Percentiles rank a stretch among this genome's conserved stretches.
Conservation (phyloP, 192 early-diverging fungal species). For the Chytriomyces hyalinus region DNA sequence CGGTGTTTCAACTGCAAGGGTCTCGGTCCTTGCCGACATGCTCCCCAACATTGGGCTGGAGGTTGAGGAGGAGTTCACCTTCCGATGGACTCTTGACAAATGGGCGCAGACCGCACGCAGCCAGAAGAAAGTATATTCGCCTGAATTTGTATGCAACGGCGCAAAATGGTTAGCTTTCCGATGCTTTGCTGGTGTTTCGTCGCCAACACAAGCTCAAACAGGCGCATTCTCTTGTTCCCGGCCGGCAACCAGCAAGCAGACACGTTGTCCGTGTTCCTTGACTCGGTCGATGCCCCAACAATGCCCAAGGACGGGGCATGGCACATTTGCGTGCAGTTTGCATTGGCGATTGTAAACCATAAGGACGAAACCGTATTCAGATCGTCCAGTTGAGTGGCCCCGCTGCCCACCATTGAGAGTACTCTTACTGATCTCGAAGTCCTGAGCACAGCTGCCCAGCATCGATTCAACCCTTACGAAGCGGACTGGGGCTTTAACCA, state of each 20-base stretch:
- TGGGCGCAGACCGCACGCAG: constrained; percentile 24
- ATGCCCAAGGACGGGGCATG: constrained; percentile 59
- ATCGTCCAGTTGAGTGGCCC: constrained; percentile 47
- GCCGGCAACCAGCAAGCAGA: constrained; percentile 79
- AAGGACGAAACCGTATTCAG: constrained; percentile 68
- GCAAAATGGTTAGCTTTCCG: constrained; percentile 46
- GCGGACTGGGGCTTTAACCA: constrained; percentile 96
- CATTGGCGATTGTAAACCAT: constrained; percentile 76
- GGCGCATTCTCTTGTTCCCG: constrained; percentile 91
- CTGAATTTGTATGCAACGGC: constrained; percentile 49
- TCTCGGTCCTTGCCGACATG: constrained; percentile 28
- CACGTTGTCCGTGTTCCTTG: constrained; percentile 85
- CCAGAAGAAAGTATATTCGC: constrained; percentile 42
- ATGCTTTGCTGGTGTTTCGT: background rate
- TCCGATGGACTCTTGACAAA: constrained; percentile 46
- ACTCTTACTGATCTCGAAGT: background rate
- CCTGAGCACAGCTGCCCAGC: constrained; percentile 63
- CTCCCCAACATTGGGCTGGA: constrained; percentile 45
- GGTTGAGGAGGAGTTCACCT: constrained; percentile 36
- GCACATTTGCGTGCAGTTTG: constrained; percentile 88
- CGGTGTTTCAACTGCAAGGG: background rate
- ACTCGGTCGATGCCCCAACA: constrained; percentile 74
- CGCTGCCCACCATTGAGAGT: background rate
- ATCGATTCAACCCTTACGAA: constrained; percentile 83
- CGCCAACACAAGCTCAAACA: constrained; percentile 26